A percentile compares a stretch with the other conserved stretches of the same genome.
Conservation (phyloP, 2,329 filamentous ascomycete genomes). For the Xylaria sp. region DNA sequence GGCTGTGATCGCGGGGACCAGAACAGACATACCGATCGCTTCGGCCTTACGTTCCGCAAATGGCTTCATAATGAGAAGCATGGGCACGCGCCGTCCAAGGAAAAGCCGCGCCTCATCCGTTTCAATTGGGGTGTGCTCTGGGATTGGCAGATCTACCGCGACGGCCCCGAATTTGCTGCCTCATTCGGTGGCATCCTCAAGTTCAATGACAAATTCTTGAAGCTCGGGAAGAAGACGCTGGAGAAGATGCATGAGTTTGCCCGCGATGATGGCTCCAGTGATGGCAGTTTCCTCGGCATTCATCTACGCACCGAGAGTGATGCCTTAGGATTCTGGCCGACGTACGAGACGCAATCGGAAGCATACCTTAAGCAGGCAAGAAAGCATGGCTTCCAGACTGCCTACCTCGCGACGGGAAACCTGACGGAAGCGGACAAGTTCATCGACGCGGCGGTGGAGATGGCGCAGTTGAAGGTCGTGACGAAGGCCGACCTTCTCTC, state of each 20-base stretch:
- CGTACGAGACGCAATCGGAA: constrained; percentile 37
- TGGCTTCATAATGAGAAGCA: constrained; percentile 32
- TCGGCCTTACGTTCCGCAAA: constrained; percentile 33
- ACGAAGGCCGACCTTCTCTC: constrained; percentile 37
- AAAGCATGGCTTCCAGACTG: constrained; percentile 32
- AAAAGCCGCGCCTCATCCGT: constrained; percentile 36
- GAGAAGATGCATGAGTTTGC: constrained; percentile 34
- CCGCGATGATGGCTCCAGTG: constrained; percentile 18
- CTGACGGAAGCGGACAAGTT: constrained; percentile 38
- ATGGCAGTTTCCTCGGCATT: constrained; percentile 36
- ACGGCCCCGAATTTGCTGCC: constrained; percentile 43
- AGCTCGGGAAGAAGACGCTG: constrained; percentile 35
- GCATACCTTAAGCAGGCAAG: constrained; percentile 36
- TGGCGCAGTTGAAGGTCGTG: constrained; percentile 33
- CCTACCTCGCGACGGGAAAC: constrained; percentile 44
- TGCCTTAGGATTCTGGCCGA: constrained; percentile 42
- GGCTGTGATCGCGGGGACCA: constrained; percentile 38
- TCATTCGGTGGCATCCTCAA: constrained; percentile 40
- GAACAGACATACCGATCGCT: constrained; percentile 38
- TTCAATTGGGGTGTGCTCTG: constrained; percentile 42
- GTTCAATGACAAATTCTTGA: constrained; percentile 39
- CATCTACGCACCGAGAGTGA: constrained; percentile 46
- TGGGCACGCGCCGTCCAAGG: constrained; percentile 23
- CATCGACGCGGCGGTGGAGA: constrained; percentile 30
- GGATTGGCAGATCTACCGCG: constrained; percentile 42